These are phyloP conservation scores for Mortierella sp. DNA, from an alignment of 371 early-diverging fungal genomes.

Conservation along the genomic window DNA sequence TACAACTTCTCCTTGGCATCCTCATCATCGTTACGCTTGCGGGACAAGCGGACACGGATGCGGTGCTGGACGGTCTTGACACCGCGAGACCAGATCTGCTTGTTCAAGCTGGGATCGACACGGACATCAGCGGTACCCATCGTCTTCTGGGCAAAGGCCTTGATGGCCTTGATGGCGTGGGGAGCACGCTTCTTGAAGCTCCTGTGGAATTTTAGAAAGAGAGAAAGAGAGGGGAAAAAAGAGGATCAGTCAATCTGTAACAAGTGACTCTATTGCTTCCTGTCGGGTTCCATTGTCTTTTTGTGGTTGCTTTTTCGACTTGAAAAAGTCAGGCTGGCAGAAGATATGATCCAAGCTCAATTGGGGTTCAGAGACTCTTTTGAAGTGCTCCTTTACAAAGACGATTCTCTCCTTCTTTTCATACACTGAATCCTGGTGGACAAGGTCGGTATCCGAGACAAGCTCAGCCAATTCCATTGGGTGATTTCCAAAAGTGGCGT, in stretches of 20 bases:
- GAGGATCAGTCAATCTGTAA: constrained; percentile 65
- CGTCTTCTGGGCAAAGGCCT: constrained; percentile 83
- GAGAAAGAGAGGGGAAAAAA: constrained; percentile 52
- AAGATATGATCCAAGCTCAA: too few species aligned
- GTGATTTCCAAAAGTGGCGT: too few species aligned
- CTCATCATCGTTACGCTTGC: constrained; percentile 95
- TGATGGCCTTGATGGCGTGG: constrained; percentile 91
- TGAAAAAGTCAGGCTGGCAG: too few species aligned
- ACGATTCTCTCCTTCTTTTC: too few species aligned
- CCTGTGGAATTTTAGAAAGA: constrained; percentile 49
- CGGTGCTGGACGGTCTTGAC: constrained; percentile 92
- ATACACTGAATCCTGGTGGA: too few species aligned
- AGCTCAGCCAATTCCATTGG: too few species aligned
- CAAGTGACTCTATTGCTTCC: constrained; percentile 86
- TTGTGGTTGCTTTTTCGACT: too few species aligned
- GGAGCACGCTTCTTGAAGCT: constrained; percentile 98
- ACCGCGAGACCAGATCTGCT: constrained; percentile 90
- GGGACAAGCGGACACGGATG: constrained; percentile 91
- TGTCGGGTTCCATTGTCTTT: too few species aligned
- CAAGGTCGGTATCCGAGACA: too few species aligned
- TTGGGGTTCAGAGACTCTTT: too few species aligned
- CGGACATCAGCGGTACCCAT: constrained; percentile 93
- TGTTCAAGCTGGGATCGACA: constrained; percentile 82
- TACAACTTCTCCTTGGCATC: constrained; percentile 94
- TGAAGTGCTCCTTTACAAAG: too few species aligned